Conservation (phyloP, 805 yeast species). For the Monosporozyma aerobia region DNA sequence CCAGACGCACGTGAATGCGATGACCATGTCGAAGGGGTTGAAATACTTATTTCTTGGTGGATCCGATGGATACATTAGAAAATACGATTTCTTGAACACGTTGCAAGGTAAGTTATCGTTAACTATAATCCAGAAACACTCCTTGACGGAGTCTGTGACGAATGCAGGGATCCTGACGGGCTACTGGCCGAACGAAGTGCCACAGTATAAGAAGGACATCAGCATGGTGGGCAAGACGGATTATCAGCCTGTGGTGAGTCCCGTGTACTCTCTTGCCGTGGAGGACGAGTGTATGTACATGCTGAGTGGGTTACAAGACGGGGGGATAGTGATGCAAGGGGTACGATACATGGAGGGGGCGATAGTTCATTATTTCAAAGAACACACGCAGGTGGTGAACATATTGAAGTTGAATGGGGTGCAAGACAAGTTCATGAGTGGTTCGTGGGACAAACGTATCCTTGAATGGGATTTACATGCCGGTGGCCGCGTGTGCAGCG, state of each 20-base stretch:
- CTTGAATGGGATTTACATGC: conserved; percentile 73
- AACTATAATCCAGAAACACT: conserved; percentile 86
- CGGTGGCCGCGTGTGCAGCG: conserved; percentile 41
- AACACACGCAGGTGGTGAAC: conserved; percentile 68
- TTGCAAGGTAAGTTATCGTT: conserved; percentile 79
- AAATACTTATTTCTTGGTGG: conserved; percentile 91
- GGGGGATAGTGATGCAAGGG: conserved; percentile 82
- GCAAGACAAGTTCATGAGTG: conserved; percentile 64
- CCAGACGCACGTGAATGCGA: conserved; percentile 63
- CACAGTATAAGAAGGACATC: conserved; percentile 41
- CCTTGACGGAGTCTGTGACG: conserved; percentile 73
- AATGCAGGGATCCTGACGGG: conserved; percentile 76
- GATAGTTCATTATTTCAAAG: conserved; percentile 60
- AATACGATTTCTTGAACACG: conserved; percentile 77
- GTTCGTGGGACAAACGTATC: conserved; percentile 82
- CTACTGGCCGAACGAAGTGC: conserved; percentile 96
- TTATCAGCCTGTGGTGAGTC: conserved; percentile 55
- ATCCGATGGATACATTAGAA: conserved; percentile 87
- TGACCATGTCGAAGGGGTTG: conserved; percentile 71
- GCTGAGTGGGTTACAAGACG: conserved; percentile 68
- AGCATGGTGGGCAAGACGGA: conserved; percentile 28
- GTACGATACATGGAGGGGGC: conserved; percentile 75
- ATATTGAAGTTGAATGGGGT: conserved; percentile 51
- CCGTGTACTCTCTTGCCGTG: conserved; percentile 80
- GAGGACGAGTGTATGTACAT: conserved; percentile 81